A percentile compares a stretch with the other conserved stretches of the same genome.
phyloP scores from a whole-genome alignment of 2,329 filamentous ascomycete species.

The Fusarium lyarnte region DNA sequence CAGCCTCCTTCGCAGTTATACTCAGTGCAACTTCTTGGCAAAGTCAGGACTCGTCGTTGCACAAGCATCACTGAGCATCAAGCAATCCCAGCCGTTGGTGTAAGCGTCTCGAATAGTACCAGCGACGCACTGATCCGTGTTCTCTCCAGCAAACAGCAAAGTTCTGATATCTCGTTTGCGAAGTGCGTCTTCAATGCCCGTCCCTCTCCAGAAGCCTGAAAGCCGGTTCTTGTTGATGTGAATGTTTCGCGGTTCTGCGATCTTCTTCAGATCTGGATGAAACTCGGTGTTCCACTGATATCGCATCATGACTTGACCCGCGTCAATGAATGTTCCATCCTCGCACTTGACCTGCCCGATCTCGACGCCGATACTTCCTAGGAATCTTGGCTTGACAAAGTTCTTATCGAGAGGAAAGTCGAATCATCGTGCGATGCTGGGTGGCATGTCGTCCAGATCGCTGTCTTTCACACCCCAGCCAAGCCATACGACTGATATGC shows the following conservation, averaged over 20 bases:
- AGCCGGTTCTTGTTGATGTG: neutral
- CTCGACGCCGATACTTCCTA: neutral
- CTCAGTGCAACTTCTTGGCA: neutral
- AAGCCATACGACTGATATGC: neutral
- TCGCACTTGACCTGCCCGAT: rapidly evolving
- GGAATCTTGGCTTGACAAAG: neutral
- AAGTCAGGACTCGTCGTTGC: neutral
- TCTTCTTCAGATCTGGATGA: rapidly evolving
- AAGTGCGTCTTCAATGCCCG: rapidly evolving
- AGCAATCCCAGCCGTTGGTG: neutral
- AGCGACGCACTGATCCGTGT: neutral
- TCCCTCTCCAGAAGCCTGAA: neutral
- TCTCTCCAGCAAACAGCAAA: neutral
- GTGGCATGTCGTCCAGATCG: rapidly evolving
- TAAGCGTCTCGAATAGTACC: neutral
- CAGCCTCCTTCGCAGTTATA: neutral
- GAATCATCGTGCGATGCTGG: neutral
- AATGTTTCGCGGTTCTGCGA: neutral
- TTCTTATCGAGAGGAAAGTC: neutral
- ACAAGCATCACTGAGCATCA: neutral
- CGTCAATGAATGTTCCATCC: rapidly evolving
- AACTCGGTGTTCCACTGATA: neutral
- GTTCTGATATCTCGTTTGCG: neutral
- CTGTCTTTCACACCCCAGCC: neutral
- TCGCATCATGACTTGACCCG: neutral